Conservation (phyloP, 2,329 filamentous ascomycete genomes). For the Neopestalotiopsis sp. region DNA sequence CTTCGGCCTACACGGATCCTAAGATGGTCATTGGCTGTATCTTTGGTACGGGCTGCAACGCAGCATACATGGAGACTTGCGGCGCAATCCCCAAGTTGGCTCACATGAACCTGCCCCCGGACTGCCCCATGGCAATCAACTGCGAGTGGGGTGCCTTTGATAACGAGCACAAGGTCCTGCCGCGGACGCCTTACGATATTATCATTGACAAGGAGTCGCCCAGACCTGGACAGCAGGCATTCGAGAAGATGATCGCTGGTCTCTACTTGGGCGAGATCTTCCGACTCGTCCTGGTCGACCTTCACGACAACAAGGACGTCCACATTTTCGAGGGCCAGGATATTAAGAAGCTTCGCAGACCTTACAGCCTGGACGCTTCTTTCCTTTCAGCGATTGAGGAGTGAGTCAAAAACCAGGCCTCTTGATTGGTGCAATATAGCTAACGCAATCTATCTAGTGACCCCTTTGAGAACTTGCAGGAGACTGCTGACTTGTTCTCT, state of each 20-base stretch:
- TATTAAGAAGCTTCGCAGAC: conserved; percentile 77
- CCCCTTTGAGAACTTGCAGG: conserved; percentile 91
- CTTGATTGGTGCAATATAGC: conserved; percentile 18
- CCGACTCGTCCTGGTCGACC: conserved; percentile 82
- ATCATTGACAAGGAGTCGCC: conserved; percentile 91
- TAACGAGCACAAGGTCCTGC: conserved; percentile 88
- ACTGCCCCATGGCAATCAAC: conserved; percentile 92
- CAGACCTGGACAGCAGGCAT: conserved; percentile 90
- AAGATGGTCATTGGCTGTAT: conserved; percentile 96
- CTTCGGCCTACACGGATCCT: conserved; percentile 93
- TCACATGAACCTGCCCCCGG: conserved; percentile 84
- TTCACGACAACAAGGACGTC: conserved; percentile 77
- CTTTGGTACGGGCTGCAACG: conserved; percentile 97
- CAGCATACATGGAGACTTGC: conserved; percentile 94
- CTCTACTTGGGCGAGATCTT: conserved; percentile 95
- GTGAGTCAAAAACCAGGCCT: conserved; percentile 47
- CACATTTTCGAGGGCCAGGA: conserved; percentile 86
- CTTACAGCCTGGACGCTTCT: conserved; percentile 89
- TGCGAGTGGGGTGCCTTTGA: conserved; percentile 98
- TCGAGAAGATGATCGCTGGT: conserved; percentile 98
- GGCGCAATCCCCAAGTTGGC: conserved; percentile 93
- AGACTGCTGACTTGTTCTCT: conserved; percentile 83
- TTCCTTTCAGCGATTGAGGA: conserved; percentile 94
- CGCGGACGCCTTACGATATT: conserved; percentile 83
- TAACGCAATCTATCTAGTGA: conserved; percentile 61